Conservation (phyloP, 139 green algal species). For the Chlamydomonas sp. region DNA sequence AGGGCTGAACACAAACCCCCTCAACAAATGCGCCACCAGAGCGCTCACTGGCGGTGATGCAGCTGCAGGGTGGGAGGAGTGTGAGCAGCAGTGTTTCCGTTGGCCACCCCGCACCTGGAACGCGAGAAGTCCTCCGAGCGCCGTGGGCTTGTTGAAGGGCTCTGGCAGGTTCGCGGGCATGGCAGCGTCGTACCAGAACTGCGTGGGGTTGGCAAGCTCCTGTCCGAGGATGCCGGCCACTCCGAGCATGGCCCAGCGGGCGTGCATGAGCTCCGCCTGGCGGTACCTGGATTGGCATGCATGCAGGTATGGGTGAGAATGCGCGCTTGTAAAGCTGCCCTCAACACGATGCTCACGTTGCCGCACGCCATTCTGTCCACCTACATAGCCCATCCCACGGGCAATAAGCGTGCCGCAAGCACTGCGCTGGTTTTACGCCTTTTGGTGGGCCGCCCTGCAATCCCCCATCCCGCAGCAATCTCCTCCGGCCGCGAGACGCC, state of each 20-base stretch:
- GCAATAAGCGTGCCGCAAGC: too few relatives aligned
- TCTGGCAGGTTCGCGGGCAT: conserved; percentile 59
- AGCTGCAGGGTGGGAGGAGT: conserved; percentile 77
- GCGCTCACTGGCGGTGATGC: conserved; percentile 61
- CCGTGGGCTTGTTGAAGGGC: conserved; percentile 68
- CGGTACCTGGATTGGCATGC: conserved; percentile 58
- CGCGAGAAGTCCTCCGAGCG: conserved; percentile 63
- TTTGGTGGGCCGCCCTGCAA: too few relatives aligned
- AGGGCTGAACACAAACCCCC: too few relatives aligned
- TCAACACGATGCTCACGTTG: background rate
- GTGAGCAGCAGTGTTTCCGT: too few relatives aligned
- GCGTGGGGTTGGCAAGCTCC: conserved; percentile 32
- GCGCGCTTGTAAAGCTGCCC: conserved; percentile 43
- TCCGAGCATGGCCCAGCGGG: conserved; percentile 78
- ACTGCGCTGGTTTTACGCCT: too few relatives aligned
- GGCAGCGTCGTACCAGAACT: conserved; percentile 67
- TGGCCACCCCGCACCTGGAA: too few relatives aligned
- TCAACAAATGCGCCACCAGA: too few relatives aligned
- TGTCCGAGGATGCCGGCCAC: conserved; percentile 80
- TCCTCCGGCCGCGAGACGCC: too few relatives aligned
- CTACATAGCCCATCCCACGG: background rate
- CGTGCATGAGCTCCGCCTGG: conserved; percentile 83
- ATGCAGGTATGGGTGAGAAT: conserved; percentile 62
- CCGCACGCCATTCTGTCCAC: background rate
- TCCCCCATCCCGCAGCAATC: too few relatives aligned